Evolutionary conservation across 2,329 filamentous ascomycete species (phyloP).

Genomic region (Diaporthe citri): DNA sequence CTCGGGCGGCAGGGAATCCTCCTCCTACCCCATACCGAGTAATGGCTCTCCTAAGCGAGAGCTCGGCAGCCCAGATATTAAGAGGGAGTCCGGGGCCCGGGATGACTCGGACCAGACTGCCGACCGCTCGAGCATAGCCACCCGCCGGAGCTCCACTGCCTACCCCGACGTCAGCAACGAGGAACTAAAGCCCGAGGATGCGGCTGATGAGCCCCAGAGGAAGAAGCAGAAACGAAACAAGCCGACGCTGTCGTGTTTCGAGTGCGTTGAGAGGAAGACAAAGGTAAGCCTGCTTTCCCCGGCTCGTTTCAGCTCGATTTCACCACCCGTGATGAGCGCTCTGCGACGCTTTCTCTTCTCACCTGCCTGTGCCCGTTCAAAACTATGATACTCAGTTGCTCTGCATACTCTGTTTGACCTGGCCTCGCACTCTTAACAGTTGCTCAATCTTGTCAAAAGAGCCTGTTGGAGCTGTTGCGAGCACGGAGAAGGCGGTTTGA

Average conservation of each 20-base stretch:
- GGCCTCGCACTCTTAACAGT: too few species aligned
- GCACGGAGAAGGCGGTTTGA: not conserved
- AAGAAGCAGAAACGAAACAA: conserved; percentile 90
- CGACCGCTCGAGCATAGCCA: conserved; percentile 28
- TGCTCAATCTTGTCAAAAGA: not conserved
- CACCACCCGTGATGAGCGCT: not conserved
- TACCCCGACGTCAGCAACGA: conserved; percentile 26
- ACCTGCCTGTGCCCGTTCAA: not conserved
- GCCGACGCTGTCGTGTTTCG: conserved; percentile 81
- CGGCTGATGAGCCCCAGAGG: conserved; percentile 55
- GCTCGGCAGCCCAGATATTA: conserved; percentile 33
- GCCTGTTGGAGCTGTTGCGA: not conserved
- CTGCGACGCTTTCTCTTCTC: not conserved
- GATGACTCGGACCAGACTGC: conserved; percentile 20
- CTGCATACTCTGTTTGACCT: not conserved
- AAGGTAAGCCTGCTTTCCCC: conserved; percentile 66
- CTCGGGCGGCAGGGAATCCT: conserved; percentile 20
- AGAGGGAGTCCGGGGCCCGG: conserved; percentile 29
- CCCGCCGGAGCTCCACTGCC: conserved; percentile 34
- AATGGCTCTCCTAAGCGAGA: conserved; percentile 26
- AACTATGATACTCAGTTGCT: not conserved
- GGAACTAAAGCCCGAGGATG: conserved; percentile 44
- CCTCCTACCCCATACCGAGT: conserved; percentile 9
- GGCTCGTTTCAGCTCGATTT: not conserved
- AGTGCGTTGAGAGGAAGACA: conserved; percentile 86